A percentile compares a stretch with the other conserved stretches of the same genome.
phyloP scores from a whole-genome alignment of 768 basidiomycete genomes.

The Lactifluus pinguis region DNA sequence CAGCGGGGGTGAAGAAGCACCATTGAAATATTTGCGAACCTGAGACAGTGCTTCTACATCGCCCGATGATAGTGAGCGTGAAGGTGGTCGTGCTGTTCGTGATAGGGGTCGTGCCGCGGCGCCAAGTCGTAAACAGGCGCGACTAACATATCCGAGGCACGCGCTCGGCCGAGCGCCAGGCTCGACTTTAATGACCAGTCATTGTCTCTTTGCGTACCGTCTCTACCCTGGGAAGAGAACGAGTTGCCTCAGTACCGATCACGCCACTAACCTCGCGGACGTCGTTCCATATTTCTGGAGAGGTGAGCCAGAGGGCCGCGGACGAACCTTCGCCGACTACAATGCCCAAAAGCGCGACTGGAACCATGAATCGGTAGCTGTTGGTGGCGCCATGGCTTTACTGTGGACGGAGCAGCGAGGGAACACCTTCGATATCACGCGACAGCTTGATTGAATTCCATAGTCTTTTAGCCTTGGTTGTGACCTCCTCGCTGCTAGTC shows the following conservation, averaged over 20 bases:
- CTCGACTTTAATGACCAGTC: conserved; percentile 85
- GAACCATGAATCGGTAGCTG: conserved; percentile 64
- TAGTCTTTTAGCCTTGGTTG: neutral
- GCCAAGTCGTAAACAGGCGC: too few relatives aligned
- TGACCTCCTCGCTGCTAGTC: conserved; percentile 2
- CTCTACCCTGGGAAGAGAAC: conserved; percentile 74
- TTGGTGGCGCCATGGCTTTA: conserved; percentile 64
- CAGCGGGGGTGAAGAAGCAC: too few relatives aligned
- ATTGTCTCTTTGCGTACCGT: conserved; percentile 72
- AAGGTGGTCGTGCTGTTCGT: too few relatives aligned
- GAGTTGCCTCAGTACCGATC: conserved; percentile 39
- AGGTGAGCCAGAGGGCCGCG: conserved; percentile 90
- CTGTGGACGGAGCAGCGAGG: neutral
- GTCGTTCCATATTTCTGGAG: conserved; percentile 97
- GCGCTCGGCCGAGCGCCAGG: too few relatives aligned
- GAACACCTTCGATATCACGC: too few relatives aligned
- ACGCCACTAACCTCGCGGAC: conserved; percentile 52
- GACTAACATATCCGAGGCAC: too few relatives aligned
- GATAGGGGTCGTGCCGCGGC: too few relatives aligned
- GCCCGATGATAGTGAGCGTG: too few relatives aligned
- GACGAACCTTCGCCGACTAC: conserved; percentile 99
- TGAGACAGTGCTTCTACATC: too few relatives aligned
- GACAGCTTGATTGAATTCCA: conserved; percentile 6
- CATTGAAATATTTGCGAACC: too few relatives aligned
- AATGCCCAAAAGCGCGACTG: conserved; percentile 75